Evolutionary conservation across 441 rosid genomes (phyloP).

Genomic region (Hypseocharis bilobata): DNA sequence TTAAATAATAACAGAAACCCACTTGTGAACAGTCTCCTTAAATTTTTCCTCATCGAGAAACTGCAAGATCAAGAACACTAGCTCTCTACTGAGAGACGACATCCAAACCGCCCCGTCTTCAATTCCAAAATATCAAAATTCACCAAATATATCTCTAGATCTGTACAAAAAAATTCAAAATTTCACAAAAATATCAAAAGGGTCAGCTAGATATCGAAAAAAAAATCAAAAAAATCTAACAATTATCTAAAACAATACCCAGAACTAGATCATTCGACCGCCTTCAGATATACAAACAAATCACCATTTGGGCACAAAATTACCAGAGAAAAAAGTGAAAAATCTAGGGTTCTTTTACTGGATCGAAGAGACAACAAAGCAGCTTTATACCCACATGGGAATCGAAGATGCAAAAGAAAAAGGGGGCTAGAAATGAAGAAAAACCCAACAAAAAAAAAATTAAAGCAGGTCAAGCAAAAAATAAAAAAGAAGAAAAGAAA

Average conservation of each 20-base stretch:
- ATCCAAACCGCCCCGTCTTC: constrained; percentile 37
- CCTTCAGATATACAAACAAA: constrained; percentile 21
- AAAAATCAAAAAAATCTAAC: background rate
- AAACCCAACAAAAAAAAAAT: constrained; percentile 19
- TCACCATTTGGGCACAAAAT: constrained; percentile 16
- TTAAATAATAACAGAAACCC: constrained; percentile 11
- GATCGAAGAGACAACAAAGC: constrained; percentile 34
- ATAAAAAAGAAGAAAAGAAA: constrained; percentile 3
- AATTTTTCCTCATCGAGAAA: constrained; percentile 80
- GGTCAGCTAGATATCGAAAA: constrained; percentile 22
- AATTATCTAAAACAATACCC: constrained; percentile 12
- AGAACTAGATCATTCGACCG: constrained; percentile 35
- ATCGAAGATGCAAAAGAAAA: constrained; percentile 28
- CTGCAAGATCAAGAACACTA: constrained; percentile 70
- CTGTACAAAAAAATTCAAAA: constrained; percentile 27
- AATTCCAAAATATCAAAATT: constrained; percentile 25
- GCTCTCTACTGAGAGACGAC: constrained; percentile 72
- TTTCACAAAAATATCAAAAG: background rate
- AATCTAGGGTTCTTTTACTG: constrained; percentile 31
- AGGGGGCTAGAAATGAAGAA: constrained; percentile 7
- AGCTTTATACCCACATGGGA: constrained; percentile 34
- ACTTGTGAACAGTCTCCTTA: constrained; percentile 64
- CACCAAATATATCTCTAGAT: constrained; percentile 45
- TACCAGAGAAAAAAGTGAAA: constrained; percentile 19
- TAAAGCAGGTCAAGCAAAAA: constrained; percentile 19